Conservation (phyloP, 805 yeast species). For the Maudiozyma saulgeensis region DNA sequence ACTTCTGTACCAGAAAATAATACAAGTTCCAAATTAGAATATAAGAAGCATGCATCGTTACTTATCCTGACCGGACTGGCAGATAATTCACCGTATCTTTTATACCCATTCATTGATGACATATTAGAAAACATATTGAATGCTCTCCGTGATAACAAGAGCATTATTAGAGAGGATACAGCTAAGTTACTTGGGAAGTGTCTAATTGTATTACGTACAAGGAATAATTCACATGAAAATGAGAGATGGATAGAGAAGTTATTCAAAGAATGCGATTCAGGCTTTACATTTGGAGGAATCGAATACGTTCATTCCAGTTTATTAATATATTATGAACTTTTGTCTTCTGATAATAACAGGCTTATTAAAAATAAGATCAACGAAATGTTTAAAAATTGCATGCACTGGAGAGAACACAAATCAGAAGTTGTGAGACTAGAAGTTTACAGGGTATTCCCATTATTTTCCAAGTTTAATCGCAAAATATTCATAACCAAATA, state of each 20-base stretch:
- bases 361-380: constrained; percentile 64
- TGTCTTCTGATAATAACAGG: constrained; percentile 54
- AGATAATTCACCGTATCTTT: constrained; percentile 72
- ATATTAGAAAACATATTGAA: constrained; percentile 80
- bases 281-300: constrained; percentile 41
- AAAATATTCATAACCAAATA: constrained; percentile 68
- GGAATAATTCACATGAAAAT: constrained; percentile 57
- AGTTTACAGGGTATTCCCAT: constrained; percentile 74
- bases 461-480: constrained; percentile 70
- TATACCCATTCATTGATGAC: constrained; percentile 68
- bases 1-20: constrained; percentile 40
- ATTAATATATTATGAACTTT: constrained; percentile 69
- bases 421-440: constrained; percentile 70
- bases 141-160: constrained; percentile 72
- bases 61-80: constrained; percentile 77
- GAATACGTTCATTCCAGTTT: constrained; percentile 85
- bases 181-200: constrained; percentile 74
- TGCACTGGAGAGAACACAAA: constrained; percentile 69
- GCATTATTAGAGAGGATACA: constrained; percentile 69
- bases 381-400: constrained; percentile 65
- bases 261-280: constrained; percentile 56
- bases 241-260: constrained; percentile 68
- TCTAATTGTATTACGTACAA: constrained; percentile 63
- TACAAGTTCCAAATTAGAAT: constrained; percentile 64
- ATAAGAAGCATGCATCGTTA: constrained; percentile 84